Evolutionary conservation across 2,329 filamentous ascomycete species (phyloP), one percentile per base, ranked within the genome.

Genomic region (Trichoderma harzianum): DNA sequence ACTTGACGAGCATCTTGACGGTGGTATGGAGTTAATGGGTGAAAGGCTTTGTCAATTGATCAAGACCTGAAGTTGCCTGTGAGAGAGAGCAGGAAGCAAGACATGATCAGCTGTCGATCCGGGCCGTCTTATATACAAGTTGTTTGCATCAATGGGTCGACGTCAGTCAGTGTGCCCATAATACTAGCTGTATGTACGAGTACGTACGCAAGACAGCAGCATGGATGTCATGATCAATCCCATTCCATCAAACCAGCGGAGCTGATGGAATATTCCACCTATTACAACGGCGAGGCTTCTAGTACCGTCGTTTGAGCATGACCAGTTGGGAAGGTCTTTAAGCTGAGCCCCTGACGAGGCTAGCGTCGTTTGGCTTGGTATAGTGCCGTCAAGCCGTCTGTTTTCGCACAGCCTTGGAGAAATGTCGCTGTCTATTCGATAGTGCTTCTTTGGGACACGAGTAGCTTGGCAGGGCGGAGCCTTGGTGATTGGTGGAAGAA

Each of bases 1-100:
- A 61, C 62, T 72, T 69, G 51, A 61, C 51, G 28, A 73, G 43
- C 72, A 73, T 73, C 18, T 51, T 73, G 60, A 60, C 12, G 47
- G 63, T 30, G 51, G 8, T 43, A 12, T 21, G n/a, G 16, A 8
- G n/a, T 2, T 14, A 16, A 14, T 43, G 10, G 53, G 28, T 28
- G 51, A 30, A 28, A 12, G 36, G 26, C n/a, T 55, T n/a, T 47
- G 21, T 39, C 18, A 24, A 64, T 47, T 28, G 26, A 21, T 18
- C 32, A 21, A 64, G 62, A 30, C n/a, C 53, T 63, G 51, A 28
- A 39, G 32, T 55, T 57, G 64, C 32, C 51, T 51, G 39, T 36
- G 66, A 43, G 39, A 36, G 57, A 53, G 28, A 36, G 28, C 16
- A n/a, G 28, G 21, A 26, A 26, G 10, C 11, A 14, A 26, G 39